Base-by-base conservation (phyloP, 225 moss, liverwort and hornwort genomes). In the Lunularia cruciata region DNA sequence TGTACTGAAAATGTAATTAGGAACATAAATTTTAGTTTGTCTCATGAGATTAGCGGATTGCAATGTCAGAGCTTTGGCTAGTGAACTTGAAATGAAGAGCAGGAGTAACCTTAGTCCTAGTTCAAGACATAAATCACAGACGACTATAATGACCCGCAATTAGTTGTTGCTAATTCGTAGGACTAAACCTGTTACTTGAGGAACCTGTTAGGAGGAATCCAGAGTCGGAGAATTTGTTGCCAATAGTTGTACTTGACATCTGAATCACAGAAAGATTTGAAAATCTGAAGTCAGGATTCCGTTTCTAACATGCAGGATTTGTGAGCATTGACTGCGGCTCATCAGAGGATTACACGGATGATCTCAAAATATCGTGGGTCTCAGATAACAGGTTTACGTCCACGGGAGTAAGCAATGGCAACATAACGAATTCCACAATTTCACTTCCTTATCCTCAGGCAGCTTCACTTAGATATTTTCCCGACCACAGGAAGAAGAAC, bases 391-490 rank as follows among this genome's bases (percentile, higher is more conserved):
- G 23, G 26, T 55, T 6, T 55, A 55, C 8, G 20, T 55, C 54
- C 54, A 55, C 54, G 2, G 54, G 54, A 55, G 3, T 28, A 1
- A 55, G 26, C 10, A 18, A 8, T 22, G 27, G 54, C 54, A 55
- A 18, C 27, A 2, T 55, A 2, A 28, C 20, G 12, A 18, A 45
- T 18, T 45, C 45, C 14, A 25, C 23, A 22, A 9, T 8, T 22
- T 55, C 27, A 25, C 1, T 11, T n/a, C 7, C 12, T 30, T 57
- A 10, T 28, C 56, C 56, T 57, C 56, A 57, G 14, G 56, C 56
- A 57, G 14, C 6, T 15, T 57, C 56, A 2, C 56, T 57, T 2
- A 27, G 56, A 57, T 57, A 57, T 57, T 57, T 57, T 57, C 56
- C 56, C 16, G 14, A 27, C 19, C 6, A 11, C 56, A 57, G 56